Evolutionary conservation across 257 asterid species (phyloP), one percentile per base, ranked within the genome.

Genomic region (Knoxia roxburghii): DNA sequence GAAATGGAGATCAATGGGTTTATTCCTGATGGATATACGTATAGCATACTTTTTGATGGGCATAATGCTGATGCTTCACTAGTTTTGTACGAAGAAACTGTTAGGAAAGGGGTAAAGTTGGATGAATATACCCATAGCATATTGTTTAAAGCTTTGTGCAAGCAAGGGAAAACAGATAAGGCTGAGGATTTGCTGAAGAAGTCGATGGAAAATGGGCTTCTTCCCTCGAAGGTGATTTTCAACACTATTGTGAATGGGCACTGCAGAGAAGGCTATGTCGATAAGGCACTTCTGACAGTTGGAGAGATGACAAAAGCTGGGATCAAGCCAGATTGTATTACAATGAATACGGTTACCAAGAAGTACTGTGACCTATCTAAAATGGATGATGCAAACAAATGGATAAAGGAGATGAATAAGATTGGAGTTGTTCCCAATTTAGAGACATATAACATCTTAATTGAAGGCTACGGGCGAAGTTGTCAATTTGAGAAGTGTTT

Each of bases 371-470:
- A 77, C n/a, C 64, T 75, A 72, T 84, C 90, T 32, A 77, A 66
- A 76, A 83, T 92, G 85, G 89, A 80, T 53, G 82, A 80, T 43
- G 95, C 83, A n/a, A 69, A 78, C 3, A 75, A 83, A 80, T 87
- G 84, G 90, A 64, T 84, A 6, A 63, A 69, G 62, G 85, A 74
- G 78, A 88, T 88, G 96, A 75, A 41, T 29, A 81, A 64, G 21
- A 83, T 77, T 70, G 87, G 87, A 53, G 69, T 87, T 74, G 58
- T 73, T 64, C 96, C 90, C 1, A 73, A 71, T 61, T 75, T 84
- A 15, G 85, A 81, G 81, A 83, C 98, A 0, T 89, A 84, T 70
- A 89, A 84, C 81, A 89, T 88, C 73, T 79, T 92, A 65, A 81
- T 87, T 24, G 75, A 81, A 32, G 95, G 89, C 60, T 83, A 81